Evolutionary conservation across 441 rosid species (phyloP).

Genomic region (Lagerstroemia fauriei): DNA sequence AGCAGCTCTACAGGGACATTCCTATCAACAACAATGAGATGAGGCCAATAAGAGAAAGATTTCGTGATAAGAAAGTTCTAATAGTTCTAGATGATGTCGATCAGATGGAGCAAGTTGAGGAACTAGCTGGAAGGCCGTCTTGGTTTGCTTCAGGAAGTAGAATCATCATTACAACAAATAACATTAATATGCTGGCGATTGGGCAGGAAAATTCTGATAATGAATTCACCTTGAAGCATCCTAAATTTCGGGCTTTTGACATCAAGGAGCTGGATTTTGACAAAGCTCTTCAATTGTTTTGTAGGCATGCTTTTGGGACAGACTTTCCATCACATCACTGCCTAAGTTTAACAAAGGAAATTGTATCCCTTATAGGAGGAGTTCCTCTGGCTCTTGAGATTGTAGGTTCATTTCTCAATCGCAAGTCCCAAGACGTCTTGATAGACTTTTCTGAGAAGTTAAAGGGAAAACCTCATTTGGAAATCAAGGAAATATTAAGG

Average conservation of each 20-base stretch:
- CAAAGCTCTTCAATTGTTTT: not conserved
- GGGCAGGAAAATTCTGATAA: not conserved
- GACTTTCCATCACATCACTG: not conserved
- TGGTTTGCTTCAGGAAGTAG: not conserved
- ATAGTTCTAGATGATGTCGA: slow-evolving; percentile 20
- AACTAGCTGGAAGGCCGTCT: not conserved
- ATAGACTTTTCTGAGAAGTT: not conserved
- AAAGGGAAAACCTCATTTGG: not conserved
- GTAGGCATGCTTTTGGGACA: not conserved
- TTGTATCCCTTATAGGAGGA: not conserved
- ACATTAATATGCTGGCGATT: not conserved
- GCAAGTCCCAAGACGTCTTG: not conserved
- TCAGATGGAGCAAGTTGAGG: not conserved
- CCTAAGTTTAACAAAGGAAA: not conserved
- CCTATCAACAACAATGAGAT: not conserved
- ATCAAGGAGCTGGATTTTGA: not conserved
- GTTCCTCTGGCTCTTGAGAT: not conserved
- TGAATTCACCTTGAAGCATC: too few relatives aligned
- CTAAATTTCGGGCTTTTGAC: not conserved
- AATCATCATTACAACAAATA: not conserved
- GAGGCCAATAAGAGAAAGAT: not conserved
- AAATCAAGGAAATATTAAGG: not conserved
- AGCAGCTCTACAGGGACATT: not conserved
- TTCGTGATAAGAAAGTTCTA: slow-evolving; percentile 4
- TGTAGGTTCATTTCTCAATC: not conserved